These are phyloP conservation scores for Plasmodium malariae DNA, from an alignment of 169 alveolate species.

Conservation along the genomic window DNA sequence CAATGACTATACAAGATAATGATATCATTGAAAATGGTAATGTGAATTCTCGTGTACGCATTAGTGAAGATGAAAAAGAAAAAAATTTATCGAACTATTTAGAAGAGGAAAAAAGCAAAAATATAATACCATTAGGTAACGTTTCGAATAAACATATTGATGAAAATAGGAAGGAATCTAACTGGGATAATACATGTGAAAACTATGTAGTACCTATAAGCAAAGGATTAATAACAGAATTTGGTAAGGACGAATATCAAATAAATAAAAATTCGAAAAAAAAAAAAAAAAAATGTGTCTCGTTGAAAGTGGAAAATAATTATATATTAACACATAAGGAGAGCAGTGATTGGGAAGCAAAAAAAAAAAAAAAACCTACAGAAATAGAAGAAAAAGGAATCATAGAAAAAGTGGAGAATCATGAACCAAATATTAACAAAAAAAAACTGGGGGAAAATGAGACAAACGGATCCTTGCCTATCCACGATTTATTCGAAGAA, in stretches of 20 bases:
- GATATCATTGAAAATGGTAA: no score
- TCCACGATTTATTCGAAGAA: background rate
- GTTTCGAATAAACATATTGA: no score
- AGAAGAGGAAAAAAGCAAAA: background rate
- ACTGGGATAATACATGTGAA: background rate
- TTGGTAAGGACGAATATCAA: background rate
- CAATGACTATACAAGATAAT: no score
- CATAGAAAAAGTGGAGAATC: background rate
- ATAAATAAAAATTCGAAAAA: background rate
- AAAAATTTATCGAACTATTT: no score
- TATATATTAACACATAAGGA: background rate
- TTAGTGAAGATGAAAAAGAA: no score
- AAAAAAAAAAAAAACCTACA: background rate
- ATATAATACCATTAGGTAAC: no score
- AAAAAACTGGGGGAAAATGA: background rate
- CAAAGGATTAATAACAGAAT: background rate
- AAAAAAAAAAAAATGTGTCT: conserved; percentile 12
- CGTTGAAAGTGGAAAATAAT: conserved; percentile 1
- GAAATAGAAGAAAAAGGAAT: background rate
- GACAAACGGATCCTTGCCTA: background rate
- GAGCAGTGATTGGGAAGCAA: background rate
- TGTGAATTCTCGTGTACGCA: no score
- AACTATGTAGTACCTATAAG: background rate
- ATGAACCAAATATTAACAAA: no score
- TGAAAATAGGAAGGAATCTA: no score